Conservation (phyloP, 768 basidiomycete genomes). For the Collybia sp. region DNA sequence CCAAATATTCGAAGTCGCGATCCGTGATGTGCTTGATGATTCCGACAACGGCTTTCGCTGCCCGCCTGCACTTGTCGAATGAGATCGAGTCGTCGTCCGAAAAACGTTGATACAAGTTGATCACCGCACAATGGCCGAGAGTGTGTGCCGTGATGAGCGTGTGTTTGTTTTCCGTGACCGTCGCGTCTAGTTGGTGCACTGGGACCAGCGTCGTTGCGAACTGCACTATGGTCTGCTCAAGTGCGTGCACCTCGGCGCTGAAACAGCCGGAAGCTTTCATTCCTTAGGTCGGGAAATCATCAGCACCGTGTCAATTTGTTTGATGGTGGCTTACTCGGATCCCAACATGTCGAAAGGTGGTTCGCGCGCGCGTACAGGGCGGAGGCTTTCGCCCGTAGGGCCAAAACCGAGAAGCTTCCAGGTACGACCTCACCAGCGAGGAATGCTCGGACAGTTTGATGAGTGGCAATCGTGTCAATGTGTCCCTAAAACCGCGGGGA, state of each 20-base stretch:
- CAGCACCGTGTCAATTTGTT: too few species aligned
- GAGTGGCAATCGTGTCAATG: slow-evolving; percentile 41
- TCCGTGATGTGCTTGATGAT: slow-evolving; percentile 62
- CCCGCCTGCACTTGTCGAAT: slow-evolving; percentile 63
- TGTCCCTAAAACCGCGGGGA: slow-evolving; percentile 44
- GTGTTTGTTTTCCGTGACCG: slow-evolving; percentile 54
- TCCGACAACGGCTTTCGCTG: slow-evolving; percentile 55
- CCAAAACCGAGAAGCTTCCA: slow-evolving; percentile 56
- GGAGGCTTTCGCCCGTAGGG: slow-evolving; percentile 73
- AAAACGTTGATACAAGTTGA: slow-evolving; percentile 62
- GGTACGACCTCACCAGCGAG: slow-evolving; percentile 52
- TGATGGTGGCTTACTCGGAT: slow-evolving; percentile 37
- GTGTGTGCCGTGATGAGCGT: slow-evolving; percentile 58
- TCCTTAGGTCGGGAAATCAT: too few species aligned
- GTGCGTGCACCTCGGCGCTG: slow-evolving; percentile 51
- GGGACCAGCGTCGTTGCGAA: slow-evolving; percentile 64
- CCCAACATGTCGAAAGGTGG: slow-evolving; percentile 55
- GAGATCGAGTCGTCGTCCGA: slow-evolving; percentile 53
- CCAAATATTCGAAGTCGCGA: slow-evolving; percentile 65
- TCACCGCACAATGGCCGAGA: slow-evolving; percentile 59
- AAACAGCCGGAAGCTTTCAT: slow-evolving; percentile 28
- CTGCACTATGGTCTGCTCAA: slow-evolving; percentile 61
- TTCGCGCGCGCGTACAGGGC: slow-evolving; percentile 69
- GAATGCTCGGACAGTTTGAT: slow-evolving; percentile 60
- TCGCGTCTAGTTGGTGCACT: slow-evolving; percentile 55